Evolutionary conservation across 139 green algal species (phyloP).

Genomic region (Eudorina sp.): DNA sequence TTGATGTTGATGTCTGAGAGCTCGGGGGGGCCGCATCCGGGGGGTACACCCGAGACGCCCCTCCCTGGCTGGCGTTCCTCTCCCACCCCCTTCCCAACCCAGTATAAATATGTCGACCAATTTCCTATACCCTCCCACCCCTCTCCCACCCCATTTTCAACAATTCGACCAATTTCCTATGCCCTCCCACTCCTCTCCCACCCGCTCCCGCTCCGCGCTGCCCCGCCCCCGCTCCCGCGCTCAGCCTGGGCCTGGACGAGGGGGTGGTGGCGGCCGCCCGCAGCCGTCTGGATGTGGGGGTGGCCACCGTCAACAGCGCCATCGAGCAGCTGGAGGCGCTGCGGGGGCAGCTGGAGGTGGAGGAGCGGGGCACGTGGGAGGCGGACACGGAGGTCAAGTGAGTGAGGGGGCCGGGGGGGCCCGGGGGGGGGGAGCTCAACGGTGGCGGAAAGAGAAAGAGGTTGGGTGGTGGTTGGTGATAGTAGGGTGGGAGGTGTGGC

Average conservation of each 20-base stretch:
- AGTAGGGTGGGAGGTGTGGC: too few species aligned
- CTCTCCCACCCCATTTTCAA: too few species aligned
- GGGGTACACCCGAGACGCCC: too few species aligned
- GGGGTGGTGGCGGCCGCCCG: conserved; percentile 77
- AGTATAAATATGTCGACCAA: too few species aligned
- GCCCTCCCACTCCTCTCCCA: neutral
- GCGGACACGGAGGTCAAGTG: conserved; percentile 44
- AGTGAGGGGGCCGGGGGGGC: neutral
- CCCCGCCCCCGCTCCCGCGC: conserved; percentile 40
- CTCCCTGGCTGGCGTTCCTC: too few species aligned
- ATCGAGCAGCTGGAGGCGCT: conserved; percentile 64
- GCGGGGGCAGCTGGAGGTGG: conserved; percentile 40
- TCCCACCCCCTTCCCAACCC: too few species aligned
- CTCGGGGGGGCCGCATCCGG: too few species aligned
- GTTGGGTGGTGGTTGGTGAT: too few species aligned
- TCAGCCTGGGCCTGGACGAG: conserved; percentile 77
- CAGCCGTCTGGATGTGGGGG: conserved; percentile 62
- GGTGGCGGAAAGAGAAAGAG: neutral
- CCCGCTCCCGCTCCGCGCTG: neutral
- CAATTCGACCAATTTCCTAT: too few species aligned
- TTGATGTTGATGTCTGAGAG: too few species aligned
- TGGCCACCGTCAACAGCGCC: conserved; percentile 56
- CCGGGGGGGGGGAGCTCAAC: neutral
- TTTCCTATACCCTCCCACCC: too few species aligned
- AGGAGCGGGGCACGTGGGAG: conserved; percentile 37